Evolutionary conservation across 768 basidiomycete species (phyloP).

Genomic region (Omphalotus guepiniiformis): DNA sequence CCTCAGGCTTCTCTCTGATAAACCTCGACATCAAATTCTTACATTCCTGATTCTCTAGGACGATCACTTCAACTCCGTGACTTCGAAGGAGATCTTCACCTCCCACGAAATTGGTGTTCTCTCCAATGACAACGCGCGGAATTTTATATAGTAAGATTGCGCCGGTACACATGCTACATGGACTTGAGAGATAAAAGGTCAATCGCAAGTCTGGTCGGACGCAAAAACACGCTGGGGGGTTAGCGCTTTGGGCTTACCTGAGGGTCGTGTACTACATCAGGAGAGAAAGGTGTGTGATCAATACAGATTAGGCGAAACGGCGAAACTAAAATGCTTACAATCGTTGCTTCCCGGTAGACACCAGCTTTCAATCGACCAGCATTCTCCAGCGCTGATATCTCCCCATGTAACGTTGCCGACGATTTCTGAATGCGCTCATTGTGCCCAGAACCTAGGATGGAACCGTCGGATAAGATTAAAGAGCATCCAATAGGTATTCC

Average conservation of each 20-base stretch:
- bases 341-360: slow-evolving; percentile 43
- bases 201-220: slow-evolving; percentile 4
- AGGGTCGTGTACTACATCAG: slow-evolving; percentile 31
- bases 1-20: slow-evolving; percentile 52
- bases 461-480: slow-evolving; percentile 25
- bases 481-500: slow-evolving; percentile 64
- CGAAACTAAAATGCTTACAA: slow-evolving; percentile 32
- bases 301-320: background rate
- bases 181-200: slow-evolving; percentile 30
- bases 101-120: slow-evolving; percentile 51
- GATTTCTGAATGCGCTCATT: slow-evolving; percentile 32
- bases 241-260: slow-evolving; percentile 19
- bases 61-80: slow-evolving; percentile 51
- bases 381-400: slow-evolving; percentile 38
- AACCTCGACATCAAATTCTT: slow-evolving; percentile 52
- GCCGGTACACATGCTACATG: slow-evolving; percentile 65
- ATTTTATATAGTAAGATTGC: slow-evolving; percentile 62
- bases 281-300: background rate
- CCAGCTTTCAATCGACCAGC: slow-evolving; percentile 45
- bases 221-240: background rate
- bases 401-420: slow-evolving; percentile 32
- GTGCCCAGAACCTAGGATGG: slow-evolving; percentile 24
- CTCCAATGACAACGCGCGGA: slow-evolving; percentile 62
- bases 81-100: slow-evolving; percentile 49
- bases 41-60: slow-evolving; percentile 46